A percentile compares a stretch with the other conserved stretches of the same genome.
Evolutionary conservation across 345 rosid species (phyloP).

Genomic region (Linum tenue): DNA sequence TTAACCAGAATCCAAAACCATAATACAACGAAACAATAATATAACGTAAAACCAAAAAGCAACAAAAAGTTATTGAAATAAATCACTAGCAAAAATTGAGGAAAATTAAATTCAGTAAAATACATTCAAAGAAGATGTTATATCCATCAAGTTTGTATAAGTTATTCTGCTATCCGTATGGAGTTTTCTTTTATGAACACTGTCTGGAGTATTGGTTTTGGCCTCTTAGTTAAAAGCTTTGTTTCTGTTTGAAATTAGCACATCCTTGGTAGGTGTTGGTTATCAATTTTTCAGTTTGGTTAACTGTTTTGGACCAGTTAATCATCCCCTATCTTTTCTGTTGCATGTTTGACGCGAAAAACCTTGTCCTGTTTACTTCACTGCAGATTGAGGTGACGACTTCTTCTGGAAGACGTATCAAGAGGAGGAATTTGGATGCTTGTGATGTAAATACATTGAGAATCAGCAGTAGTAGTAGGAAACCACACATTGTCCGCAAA

Average conservation of each 20-base stretch:
- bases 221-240: background rate
- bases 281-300: too few species aligned
- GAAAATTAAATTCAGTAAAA: too few species aligned
- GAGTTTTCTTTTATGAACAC: background rate
- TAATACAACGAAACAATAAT: too few species aligned
- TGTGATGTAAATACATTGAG: conserved; percentile 41
- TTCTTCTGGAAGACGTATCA: conserved; percentile 86
- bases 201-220: background rate
- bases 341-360: conserved; percentile 9
- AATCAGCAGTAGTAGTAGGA: conserved; percentile 33
- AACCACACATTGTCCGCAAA: conserved; percentile 49
- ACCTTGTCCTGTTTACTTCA: background rate
- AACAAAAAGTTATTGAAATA: too few species aligned
- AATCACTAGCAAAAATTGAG: too few species aligned
- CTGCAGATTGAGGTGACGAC: conserved; percentile 73
- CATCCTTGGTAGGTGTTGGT: too few species aligned
- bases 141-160: too few species aligned
- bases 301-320: too few species aligned
- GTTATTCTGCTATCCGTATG: background rate
- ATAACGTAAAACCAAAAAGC: too few species aligned
- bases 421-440: conserved; percentile 75
- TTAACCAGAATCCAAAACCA: too few species aligned
- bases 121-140: too few species aligned
- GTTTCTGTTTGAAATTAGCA: too few species aligned
- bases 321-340: background rate